A percentile compares a stretch with the other conserved stretches of the same genome.
phyloP scores from a whole-genome alignment of 495 filamentous ascomycete genomes.

The Penicillium subrubescens region DNA sequence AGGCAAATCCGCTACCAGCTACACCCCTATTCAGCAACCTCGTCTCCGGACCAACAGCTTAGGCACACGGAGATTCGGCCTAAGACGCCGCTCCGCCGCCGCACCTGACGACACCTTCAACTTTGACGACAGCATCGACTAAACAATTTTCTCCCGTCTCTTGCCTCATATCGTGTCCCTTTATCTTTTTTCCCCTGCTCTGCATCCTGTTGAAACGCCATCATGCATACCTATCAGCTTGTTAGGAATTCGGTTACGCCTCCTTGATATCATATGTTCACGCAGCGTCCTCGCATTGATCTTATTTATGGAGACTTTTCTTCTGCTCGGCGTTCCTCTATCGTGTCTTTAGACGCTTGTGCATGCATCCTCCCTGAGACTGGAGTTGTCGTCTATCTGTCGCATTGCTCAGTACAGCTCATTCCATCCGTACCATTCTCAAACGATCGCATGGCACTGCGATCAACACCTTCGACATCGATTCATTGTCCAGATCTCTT shows the following conservation, averaged over 20 bases:
- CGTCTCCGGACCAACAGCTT: conserved; percentile 46
- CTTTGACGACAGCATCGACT: conserved; percentile 44
- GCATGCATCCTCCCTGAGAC: conserved; percentile 17
- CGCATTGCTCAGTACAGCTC: conserved; percentile 13
- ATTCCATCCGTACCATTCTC: neutral
- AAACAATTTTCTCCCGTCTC: neutral
- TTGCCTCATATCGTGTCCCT: neutral
- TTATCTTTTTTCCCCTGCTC: neutral
- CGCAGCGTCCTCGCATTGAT: conserved; percentile 36
- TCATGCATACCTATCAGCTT: conserved; percentile 16
- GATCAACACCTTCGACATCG: neutral
- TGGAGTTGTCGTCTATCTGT: conserved; percentile 17
- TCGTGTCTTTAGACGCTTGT: conserved; percentile 16
- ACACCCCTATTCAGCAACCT: conserved; percentile 45
- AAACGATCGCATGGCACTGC: neutral
- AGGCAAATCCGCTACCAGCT: conserved; percentile 42
- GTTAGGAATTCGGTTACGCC: conserved; percentile 16
- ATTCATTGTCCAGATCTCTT: conserved; percentile 19
- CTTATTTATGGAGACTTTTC: conserved; percentile 12
- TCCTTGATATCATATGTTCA: conserved; percentile 30
- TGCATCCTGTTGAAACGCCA: conserved; percentile 10
- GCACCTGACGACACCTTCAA: conserved; percentile 33
- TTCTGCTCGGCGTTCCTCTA: conserved; percentile 37
- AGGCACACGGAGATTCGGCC: conserved; percentile 41
- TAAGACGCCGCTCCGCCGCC: conserved; percentile 37